Evolutionary conservation across 208 protist species (phyloP), one percentile per base, ranked within the genome.

Genomic region (Trypanosoma platydactyli): DNA sequence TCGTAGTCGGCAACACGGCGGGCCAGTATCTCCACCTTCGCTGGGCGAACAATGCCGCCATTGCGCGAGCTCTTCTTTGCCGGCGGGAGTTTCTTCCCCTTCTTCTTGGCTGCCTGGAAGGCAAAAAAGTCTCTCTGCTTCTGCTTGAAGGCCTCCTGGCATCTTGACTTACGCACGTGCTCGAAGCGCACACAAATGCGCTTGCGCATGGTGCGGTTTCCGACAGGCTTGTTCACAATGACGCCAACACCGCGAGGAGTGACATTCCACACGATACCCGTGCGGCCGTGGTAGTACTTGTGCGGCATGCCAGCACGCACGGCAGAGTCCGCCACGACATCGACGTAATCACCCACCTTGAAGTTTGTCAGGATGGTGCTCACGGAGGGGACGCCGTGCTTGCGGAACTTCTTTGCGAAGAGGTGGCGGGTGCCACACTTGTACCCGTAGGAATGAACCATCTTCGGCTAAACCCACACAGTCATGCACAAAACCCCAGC

Each of bases 231-330:
- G 97, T 99, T 99, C 64, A 99, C 75, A 73, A 99, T 95, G 41
- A 99, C 98, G 87, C 99, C 99, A 49, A 99, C 84, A 54, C 98
- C 98, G 64, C 97, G 93, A 64, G 91, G 94, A 53, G 98, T 99
- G 40, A 99, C 95, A 88, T 99, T 99, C 98, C 97, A 99, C 30
- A 99, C 97, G 64, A 92, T 86, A 68, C 99, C 99, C 62, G 99
- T 99, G 80, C 96, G 98, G 67, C 99, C 99, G 83, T 99, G 98
- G 97, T 99, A 99, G 92, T 98, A 99, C 89, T 99, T 99, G 95
- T 99, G 94, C 57, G 99, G 99, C 98, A 99, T 99, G 83, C 99
- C 99, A 55, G 98, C 98, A 59, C 99, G 98, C 75, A 99, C 90
- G n/a, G 98, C 85, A 45, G 95, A 89, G 82, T 99, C 98, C 48